A percentile compares a stretch with the other conserved stretches of the same genome.
These are phyloP conservation scores for Pulveroboletus sp. DNA, from an alignment of 1,284 basidiomycete genomes.

Conservation along the genomic window DNA sequence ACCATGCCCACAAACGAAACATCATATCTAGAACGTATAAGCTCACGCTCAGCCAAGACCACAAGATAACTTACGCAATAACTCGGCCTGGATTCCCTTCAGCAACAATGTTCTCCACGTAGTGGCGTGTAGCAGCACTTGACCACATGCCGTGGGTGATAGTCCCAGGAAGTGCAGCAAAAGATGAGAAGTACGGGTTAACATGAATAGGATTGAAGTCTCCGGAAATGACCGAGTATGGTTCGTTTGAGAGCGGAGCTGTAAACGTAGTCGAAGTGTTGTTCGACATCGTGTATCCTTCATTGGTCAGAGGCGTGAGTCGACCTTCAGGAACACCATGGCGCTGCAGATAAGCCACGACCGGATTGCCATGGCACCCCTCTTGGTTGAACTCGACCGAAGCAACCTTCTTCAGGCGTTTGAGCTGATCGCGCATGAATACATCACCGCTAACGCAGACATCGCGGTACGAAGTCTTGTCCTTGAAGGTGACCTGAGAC, in stretches of 20 bases:
- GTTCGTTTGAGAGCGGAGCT: slow-evolving; percentile 87
- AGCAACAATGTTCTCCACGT: slow-evolving; percentile 92
- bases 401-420: slow-evolving; percentile 85
- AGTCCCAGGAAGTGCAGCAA: slow-evolving; percentile 90
- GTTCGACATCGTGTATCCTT: slow-evolving; percentile 81
- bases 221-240: slow-evolving; percentile 94
- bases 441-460: slow-evolving; percentile 85
- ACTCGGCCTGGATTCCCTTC: slow-evolving; percentile 92
- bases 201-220: slow-evolving; percentile 99
- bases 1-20: slow-evolving; percentile 97
- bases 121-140: slow-evolving; percentile 91
- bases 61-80: slow-evolving; percentile 58
- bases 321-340: slow-evolving; percentile 82
- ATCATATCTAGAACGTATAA: slow-evolving; percentile 64
- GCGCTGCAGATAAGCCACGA: slow-evolving; percentile 90
- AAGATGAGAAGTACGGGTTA: slow-evolving; percentile 97
- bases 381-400: slow-evolving; percentile 86
- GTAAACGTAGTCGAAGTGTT: slow-evolving; percentile 63
- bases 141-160: slow-evolving; percentile 99
- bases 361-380: slow-evolving; percentile 90
- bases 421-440: slow-evolving; percentile 84
- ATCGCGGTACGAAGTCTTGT: slow-evolving; percentile 83
- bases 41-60: slow-evolving; percentile 1
- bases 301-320: slow-evolving; percentile 77
- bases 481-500: slow-evolving; percentile 88